Base-by-base conservation (phyloP, 371 early-diverging fungal species). In the Massospora cicadina region DNA sequence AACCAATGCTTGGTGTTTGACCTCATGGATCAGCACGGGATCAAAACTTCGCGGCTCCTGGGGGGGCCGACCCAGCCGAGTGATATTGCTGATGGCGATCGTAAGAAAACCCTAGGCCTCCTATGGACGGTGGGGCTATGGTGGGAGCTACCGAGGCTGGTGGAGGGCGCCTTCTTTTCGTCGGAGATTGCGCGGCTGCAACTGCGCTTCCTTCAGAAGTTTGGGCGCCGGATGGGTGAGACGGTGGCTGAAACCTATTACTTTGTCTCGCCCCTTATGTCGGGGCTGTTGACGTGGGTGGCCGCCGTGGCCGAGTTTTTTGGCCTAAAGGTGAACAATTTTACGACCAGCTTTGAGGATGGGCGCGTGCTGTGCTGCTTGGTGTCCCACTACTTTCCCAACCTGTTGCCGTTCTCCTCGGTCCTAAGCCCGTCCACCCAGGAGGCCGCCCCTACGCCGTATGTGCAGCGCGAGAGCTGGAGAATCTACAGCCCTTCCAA, bases 51-150 rank as follows among this genome's bases (percentile, higher is more conserved):
- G 27, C 70, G 67, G 30, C 67, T 69, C 21, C 64, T 70, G 23
- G 68, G 69, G 13, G 72, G 72, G 23, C 54, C 66, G 13, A 70
- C 72, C 24, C 57, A n/a, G n/a, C 57, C 74, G 33, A 61, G 68
- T 12, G 72, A 72, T 29, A 68, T 74, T 30, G 74, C 71, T 1
- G 68, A 72, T 29, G 74, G 74, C 3, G 69, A 74, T 25, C 72
- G 74, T 7, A 71, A 74, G 58, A 74, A 74, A 64, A 74, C 72
- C 1, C 70, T 74, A 63, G 74, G 71, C 1, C 64, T 74, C 10
- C 54, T 74, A 1, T 74, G 74, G 74, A 71, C 68, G 27, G 53
- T 74, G 54, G 68, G 72, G 53, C 61, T 70, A 55, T 67, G 69
- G 24, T 74, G 74, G 74, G 69, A 71, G 32, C 67, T 74, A 2